Evolutionary conservation across 108 stramenopile genomes (phyloP), one percentile per base, ranked within the genome.

Genomic region (Epithemia pelagica): DNA sequence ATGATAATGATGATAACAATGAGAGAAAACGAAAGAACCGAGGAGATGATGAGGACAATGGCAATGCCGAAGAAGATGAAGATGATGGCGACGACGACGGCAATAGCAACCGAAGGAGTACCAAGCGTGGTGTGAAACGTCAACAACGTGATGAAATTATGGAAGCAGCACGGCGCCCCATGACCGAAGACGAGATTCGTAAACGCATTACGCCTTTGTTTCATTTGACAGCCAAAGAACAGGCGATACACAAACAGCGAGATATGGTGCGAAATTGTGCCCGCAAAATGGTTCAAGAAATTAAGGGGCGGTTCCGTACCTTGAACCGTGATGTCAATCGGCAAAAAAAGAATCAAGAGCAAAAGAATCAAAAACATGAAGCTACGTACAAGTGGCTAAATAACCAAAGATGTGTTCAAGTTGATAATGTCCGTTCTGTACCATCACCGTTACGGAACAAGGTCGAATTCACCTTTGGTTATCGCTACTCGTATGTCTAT

Each of bases 391-490:
- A 65, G 5, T 90, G 87, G 87, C 25, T 83, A 23, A 76, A 73
- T 22, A 54, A 55, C 65, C 74, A 73, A 54, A 68, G 77, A 24
- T 64, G 75, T 30, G 83, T 91, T 59, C 30, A 59, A 1, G 59
- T 89, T 29, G 66, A 84, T 24, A 55, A 76, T 32, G 74, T 89
- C 10, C 22, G 85, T 1, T 71, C 80, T 15, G 81, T 81, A 53
- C 88, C 88, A 8, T 27, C 59, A 25, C 57, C 63, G 25, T 88
- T 94, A 61, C 70, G 96, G 25, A 97, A 97, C 82, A 97, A 97
- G 77, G 84, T 80, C 56, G 93, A 95, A 58, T 91, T 95, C 60
- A 97, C 91, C 21, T 77, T 92, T 69, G 91, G 94, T 23, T 81
- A 79, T 62, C 72, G 71, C 24, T 31, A 62, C 37, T 25, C 30